Percentiles rank a stretch among this genome's conserved stretches.
phyloP scores from a whole-genome alignment of 495 filamentous ascomycete genomes.

The Lepidopterella palustris region DNA sequence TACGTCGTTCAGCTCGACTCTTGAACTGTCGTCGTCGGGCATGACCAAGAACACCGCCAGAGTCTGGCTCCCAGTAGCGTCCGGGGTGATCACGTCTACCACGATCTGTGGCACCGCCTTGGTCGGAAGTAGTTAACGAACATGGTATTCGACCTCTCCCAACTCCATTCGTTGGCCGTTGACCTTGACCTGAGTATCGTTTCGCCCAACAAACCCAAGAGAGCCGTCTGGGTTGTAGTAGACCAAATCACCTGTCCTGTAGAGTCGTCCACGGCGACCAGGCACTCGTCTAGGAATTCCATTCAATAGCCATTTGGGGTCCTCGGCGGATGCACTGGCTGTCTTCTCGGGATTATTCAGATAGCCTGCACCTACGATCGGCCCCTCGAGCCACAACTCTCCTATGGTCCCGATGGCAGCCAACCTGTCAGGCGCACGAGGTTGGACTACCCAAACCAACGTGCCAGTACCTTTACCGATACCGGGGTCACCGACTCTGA shows the following conservation, averaged over 20 bases:
- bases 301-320: constrained; percentile 12
- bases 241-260: constrained; percentile 29
- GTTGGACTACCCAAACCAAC: constrained; percentile 22
- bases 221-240: constrained; percentile 25
- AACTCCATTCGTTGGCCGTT: constrained; percentile 32
- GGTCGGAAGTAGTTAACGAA: constrained; percentile 25
- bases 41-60: constrained; percentile 34
- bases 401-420: constrained; percentile 23
- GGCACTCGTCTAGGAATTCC: not conserved
- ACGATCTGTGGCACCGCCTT: constrained; percentile 31
- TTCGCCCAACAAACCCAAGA: constrained; percentile 27
- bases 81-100: constrained; percentile 39
- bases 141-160: constrained; percentile 30
- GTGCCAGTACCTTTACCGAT: constrained; percentile 25
- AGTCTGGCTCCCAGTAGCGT: constrained; percentile 31
- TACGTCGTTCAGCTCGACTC: no score
- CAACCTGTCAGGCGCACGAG: constrained; percentile 12
- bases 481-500: not conserved
- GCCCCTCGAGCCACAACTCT: constrained; percentile 27
- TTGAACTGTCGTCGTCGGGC: no score
- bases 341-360: constrained; percentile 27
- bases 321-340: constrained; percentile 15
- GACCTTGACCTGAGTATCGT: constrained; percentile 32
- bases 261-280: constrained; percentile 22
- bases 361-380: constrained; percentile 27